Base-by-base conservation (phyloP, 2,329 filamentous ascomycete species). In the Orbilia ellipsospora region DNA sequence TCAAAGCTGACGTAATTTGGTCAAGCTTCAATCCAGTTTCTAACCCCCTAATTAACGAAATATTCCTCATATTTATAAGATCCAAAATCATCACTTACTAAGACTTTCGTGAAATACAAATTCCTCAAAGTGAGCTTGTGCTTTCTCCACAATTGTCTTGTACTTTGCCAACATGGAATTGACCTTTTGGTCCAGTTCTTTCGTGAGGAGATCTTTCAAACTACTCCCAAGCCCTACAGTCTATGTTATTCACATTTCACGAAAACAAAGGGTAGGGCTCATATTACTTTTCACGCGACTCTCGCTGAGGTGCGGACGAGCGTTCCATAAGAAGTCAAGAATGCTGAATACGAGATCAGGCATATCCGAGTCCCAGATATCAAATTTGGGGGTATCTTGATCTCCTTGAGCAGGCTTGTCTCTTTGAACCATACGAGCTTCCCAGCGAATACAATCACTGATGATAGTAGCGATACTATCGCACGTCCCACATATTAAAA, bases 401-500 rank as follows among this genome's bases (percentile, higher is more conserved):
- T 23, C 23, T 15, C 7, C 13, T 8, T 12, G 8, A n/a, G 36
- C 40, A 7, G 2, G 12, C 12, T 59, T 48, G 2, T 1, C n/a
- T 2, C 50, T 50, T 26, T 48, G 48, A 15, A 36, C 36, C 56
- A 59, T 59, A 10, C 64, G 10, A 2, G 62, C 69, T n/a, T 74
- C 69, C 69, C 69, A 74, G 48, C 48, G 54, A 23, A 74, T 48
- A 15, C 56, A 74, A 48, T 74, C 69, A 2, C 50, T 62, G 7
- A 74, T 45, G 7, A 74, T 74, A 20, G 50, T 67, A 1, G 56
- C 56, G 8, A 74, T 55, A 18, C 69, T 74, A 42, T 74, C 62
- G 31, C 69, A 74, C 18, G 69, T 54, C 10, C 63, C 69, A n/a
- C 62, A 67, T 67, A 74, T 74, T 31, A 67, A 57, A 10, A 74